A percentile compares a stretch with the other conserved stretches of the same genome.
phyloP scores from a whole-genome alignment of 2,329 filamentous ascomycete species.

The Aspergillus caelatus region DNA sequence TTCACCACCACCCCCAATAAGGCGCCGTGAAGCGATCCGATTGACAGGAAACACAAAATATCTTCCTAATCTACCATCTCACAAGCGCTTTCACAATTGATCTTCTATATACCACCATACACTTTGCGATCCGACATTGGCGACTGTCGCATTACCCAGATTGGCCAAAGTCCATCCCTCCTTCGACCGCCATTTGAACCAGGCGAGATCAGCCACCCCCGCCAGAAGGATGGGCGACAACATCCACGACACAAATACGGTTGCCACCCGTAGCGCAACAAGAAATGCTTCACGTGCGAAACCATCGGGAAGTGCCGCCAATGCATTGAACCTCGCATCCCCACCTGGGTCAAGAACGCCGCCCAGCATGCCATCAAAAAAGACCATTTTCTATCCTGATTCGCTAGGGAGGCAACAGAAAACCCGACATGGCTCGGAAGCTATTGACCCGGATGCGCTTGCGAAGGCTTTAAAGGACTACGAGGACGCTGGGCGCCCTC shows the following conservation, averaged over 20 bases:
- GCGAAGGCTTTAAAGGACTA: conserved; percentile 64
- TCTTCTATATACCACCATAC: conserved; percentile 12
- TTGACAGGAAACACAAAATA: conserved; percentile 10
- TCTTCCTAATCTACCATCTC: background rate
- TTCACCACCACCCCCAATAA: conserved; percentile 20
- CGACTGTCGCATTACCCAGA: conserved; percentile 25
- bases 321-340: conserved; percentile 43
- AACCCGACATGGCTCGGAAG: conserved; percentile 47
- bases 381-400: conserved; percentile 46
- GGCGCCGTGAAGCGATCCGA: conserved; percentile 21
- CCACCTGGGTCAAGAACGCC: conserved; percentile 64
- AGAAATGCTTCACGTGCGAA: conserved; percentile 23
- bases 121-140: conserved; percentile 18
- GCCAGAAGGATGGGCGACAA: conserved; percentile 26
- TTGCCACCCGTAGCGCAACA: conserved; percentile 23
- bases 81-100: background rate
- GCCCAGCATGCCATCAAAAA: conserved; percentile 54
- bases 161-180: conserved; percentile 13
- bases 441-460: conserved; percentile 62
- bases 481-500: conserved; percentile 60
- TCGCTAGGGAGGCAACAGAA: conserved; percentile 29
- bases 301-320: conserved; percentile 23
- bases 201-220: conserved; percentile 8
- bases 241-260: conserved; percentile 19
- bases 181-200: conserved; percentile 21